These are phyloP conservation scores for Colletotrichum chrysophilum DNA, from an alignment of 2,329 filamentous ascomycete genomes.

Conservation along the genomic window DNA sequence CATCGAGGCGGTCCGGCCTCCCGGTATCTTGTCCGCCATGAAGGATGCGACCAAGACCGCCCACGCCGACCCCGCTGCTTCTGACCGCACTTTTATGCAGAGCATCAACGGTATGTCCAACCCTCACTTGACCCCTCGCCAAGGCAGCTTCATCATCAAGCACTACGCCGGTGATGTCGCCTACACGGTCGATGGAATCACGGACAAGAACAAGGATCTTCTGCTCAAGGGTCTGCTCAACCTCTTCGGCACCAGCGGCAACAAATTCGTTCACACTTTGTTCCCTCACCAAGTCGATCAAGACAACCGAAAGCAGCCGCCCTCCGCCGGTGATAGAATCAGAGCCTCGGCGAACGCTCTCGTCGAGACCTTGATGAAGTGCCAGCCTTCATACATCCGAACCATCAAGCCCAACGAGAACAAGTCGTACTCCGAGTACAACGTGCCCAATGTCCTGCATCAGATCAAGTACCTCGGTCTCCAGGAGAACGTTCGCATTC, in stretches of 20 bases:
- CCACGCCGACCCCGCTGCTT: slow-evolving; percentile 91
- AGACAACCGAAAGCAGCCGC: slow-evolving; percentile 92
- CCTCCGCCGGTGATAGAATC: slow-evolving; percentile 95
- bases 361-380: slow-evolving; percentile 95
- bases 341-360: slow-evolving; percentile 93
- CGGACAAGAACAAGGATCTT: slow-evolving; percentile 99
- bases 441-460: slow-evolving; percentile 89
- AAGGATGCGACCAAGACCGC: slow-evolving; percentile 99
- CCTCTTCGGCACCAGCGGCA: slow-evolving; percentile 82
- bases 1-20: slow-evolving; percentile 89
- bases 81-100: slow-evolving; percentile 95
- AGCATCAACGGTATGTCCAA: slow-evolving; percentile 90
- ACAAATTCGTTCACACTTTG: slow-evolving; percentile 83
- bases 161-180: slow-evolving; percentile 97
- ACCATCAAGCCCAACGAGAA: slow-evolving; percentile 99
- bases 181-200: slow-evolving; percentile 95
- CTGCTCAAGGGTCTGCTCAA: slow-evolving; percentile 92
- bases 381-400: slow-evolving; percentile 95
- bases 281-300: slow-evolving; percentile 95
- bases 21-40: slow-evolving; percentile 91
- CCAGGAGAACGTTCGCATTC: slow-evolving; percentile 98
- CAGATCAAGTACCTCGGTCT: slow-evolving; percentile 99
- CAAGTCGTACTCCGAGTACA: slow-evolving; percentile 94
- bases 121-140: slow-evolving; percentile 86
- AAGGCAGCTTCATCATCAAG: slow-evolving; percentile 98